These are phyloP conservation scores for Phyllosticta citriasiana DNA, from an alignment of 2,329 filamentous ascomycete genomes.

Conservation along the genomic window DNA sequence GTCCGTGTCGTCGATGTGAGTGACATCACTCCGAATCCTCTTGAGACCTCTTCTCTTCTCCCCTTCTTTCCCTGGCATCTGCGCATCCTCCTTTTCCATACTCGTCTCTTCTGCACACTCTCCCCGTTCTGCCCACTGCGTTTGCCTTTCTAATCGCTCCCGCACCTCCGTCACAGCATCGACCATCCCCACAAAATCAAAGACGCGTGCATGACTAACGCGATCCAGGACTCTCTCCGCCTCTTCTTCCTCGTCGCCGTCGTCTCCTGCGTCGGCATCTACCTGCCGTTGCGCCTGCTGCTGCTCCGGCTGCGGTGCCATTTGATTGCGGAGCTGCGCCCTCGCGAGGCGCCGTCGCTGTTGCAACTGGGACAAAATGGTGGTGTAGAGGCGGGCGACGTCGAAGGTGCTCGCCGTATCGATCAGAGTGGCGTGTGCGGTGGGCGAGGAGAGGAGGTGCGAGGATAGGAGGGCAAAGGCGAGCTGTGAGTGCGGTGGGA, in stretches of 20 bases:
- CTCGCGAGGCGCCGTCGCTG: no score
- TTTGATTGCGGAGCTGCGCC: not conserved
- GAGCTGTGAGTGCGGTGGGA: conserved; percentile 17
- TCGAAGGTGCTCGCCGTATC: conserved; percentile 39
- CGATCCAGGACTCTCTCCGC: conserved; percentile 31
- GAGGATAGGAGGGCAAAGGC: conserved; percentile 27
- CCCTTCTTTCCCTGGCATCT: not conserved
- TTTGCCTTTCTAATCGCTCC: conserved; percentile 21
- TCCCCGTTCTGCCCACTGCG: not conserved
- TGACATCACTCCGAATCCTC: conserved; percentile 16
- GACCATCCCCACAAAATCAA: conserved; percentile 38
- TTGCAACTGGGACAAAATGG: conserved; percentile 18
- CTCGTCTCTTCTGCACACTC: not conserved
- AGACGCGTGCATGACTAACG: conserved; percentile 40
- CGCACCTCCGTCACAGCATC: conserved; percentile 38
- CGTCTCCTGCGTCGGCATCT: not conserved
- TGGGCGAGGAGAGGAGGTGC: conserved; percentile 24
- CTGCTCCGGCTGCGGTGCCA: not conserved
- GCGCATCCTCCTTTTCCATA: not conserved
- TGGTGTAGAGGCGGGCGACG: conserved; percentile 29
- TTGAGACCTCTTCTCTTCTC: not conserved
- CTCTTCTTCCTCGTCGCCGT: conserved; percentile 15
- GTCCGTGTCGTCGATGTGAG: conserved; percentile 22
- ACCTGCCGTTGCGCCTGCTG: not conserved
- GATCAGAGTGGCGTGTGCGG: conserved; percentile 31